Base-by-base conservation (phyloP, 179 eudicot genomes). In the Silene coronaria region DNA sequence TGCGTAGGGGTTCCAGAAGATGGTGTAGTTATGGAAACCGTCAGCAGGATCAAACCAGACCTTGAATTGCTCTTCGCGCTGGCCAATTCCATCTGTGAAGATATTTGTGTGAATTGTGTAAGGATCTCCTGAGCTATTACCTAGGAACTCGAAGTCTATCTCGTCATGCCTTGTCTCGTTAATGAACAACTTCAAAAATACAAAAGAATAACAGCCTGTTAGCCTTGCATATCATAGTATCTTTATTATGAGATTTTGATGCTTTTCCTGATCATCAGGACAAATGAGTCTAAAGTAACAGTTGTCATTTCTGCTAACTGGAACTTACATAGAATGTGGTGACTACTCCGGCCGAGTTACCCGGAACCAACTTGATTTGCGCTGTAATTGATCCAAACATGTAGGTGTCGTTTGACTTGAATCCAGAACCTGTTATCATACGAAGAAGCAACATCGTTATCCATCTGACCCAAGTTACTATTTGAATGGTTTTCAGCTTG, bases 131-230 rank as follows among this genome's bases (percentile, higher is more conserved):
- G 86, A 60, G 16, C n/a, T 71, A 64, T 87, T 87, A 5, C 90
- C 90, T 19, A 89, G 83, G 84, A 89, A 89, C 84, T 89, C 92
- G 46, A 82, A 87, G 82, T 86, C 89, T 74, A 87, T 84, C 79
- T 89, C 89, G 7, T 87, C 90, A 66, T 84, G 89, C 24, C 34
- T 38, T 45, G 80, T 73, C 17, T 89, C 87, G 8, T 67, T 66
- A 0, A 90, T 85, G 26, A 90, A 86, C 26, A 88, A 67, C 91
- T 88, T 83, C 80, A 32, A 26, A 67, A 51, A 36, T 36, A 36
- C 42, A 36, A 6, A 36, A 36, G 42, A 23, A 59, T 19, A 66
- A 45, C 6, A 28, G 70, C 16, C 53, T 5, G 28, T 68, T 45
- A 73, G 73, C 63, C 72, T 38, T 60, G 38, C 23, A n/a, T 32